Conservation (phyloP, 2,329 filamentous ascomycete genomes). For the Penicillium fuscoglaucum region DNA sequence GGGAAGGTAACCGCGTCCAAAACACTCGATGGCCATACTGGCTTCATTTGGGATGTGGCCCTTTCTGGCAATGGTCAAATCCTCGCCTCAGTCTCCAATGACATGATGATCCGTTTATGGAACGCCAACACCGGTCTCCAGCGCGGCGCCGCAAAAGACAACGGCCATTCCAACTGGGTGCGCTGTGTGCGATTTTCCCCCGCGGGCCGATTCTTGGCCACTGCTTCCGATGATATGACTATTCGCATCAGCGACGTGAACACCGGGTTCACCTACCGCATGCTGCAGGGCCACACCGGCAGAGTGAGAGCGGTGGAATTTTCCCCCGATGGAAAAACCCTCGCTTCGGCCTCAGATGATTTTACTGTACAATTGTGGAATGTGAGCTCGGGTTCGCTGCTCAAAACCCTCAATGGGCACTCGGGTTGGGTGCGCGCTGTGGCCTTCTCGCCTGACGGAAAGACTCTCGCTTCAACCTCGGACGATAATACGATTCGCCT, state of each 20-base stretch:
- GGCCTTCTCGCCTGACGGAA: slow-evolving; percentile 8
- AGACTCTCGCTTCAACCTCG: slow-evolving; percentile 7
- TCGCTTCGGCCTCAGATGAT: slow-evolving; percentile 13
- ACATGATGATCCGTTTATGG: slow-evolving; percentile 14
- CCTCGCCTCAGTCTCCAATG: slow-evolving; percentile 12
- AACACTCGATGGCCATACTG: slow-evolving; percentile 11
- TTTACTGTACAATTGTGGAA: slow-evolving; percentile 11
- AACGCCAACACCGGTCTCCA: slow-evolving; percentile 13
- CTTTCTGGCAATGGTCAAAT: slow-evolving; percentile 8
- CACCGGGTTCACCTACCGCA: slow-evolving; percentile 13
- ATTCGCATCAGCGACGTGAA: slow-evolving; percentile 13
- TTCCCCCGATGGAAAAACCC: slow-evolving; percentile 7
- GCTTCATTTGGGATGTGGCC: slow-evolving; percentile 11
- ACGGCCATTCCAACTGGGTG: slow-evolving; percentile 11
- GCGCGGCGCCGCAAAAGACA: slow-evolving; percentile 9
- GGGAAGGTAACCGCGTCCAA: slow-evolving; percentile 2
- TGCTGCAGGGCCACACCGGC: slow-evolving; percentile 9
- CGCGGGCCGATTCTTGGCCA: slow-evolving; percentile 6
- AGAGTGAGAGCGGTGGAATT: slow-evolving; percentile 12
- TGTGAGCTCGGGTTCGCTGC: not conserved
- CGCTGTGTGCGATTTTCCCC: slow-evolving; percentile 12
- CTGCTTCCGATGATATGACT: slow-evolving; percentile 12
- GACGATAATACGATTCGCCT: slow-evolving; percentile 9
- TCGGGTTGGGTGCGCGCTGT: slow-evolving; percentile 11
- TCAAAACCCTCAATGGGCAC: slow-evolving; percentile 3